Evolutionary conservation across 768 basidiomycete genomes (phyloP), one percentile per base, ranked within the genome.

Genomic region (Suillus variegatus): DNA sequence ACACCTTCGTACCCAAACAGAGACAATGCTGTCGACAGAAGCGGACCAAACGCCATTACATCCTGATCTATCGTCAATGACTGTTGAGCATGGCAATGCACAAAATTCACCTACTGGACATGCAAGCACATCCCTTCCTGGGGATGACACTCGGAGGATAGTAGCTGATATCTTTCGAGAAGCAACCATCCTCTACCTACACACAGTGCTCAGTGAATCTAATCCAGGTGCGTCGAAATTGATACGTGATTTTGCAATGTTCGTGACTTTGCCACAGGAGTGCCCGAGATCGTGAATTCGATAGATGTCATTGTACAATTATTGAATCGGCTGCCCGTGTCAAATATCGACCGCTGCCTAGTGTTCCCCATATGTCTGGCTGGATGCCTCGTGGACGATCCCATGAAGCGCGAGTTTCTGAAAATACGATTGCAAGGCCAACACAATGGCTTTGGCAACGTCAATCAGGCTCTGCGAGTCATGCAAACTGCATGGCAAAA

Each of bases 331-430:
- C 73, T 92, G 61, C 84, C 82, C 35, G 76, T 85, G 49, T 87
- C 88, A 18, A 80, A 85, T 64, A 75, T 86, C 51, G 92, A 94
- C 74, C 85, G 90, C 64, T 82, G 85, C 9, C 75, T 93, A 49
- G 80, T 91, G 25, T 89, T 93, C 76, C 91, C 92, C 36, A 83
- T 92, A 63, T 89, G 87, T 73, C 79, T 94, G 49, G 87, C 88
- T 38, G 92, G 89, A 6, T 87, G 87, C 74, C 83, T 93, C 83
- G 85, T 90, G 54, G 87, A 91, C 74, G 86, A 89, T 73, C 84
- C 81, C 20, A 78, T 75, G 47, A 81, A 81, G 58, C 82, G 88
- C 43, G 86, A 87, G 60, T 82, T 87, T 69, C 79, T 90, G 74
- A 88, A 86, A 70, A 76, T 78, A 28, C 81, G 88, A 58, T 73